phyloP scores from a whole-genome alignment of 225 moss, liverwort and hornwort genomes.

The Takakia lepidozioides region DNA sequence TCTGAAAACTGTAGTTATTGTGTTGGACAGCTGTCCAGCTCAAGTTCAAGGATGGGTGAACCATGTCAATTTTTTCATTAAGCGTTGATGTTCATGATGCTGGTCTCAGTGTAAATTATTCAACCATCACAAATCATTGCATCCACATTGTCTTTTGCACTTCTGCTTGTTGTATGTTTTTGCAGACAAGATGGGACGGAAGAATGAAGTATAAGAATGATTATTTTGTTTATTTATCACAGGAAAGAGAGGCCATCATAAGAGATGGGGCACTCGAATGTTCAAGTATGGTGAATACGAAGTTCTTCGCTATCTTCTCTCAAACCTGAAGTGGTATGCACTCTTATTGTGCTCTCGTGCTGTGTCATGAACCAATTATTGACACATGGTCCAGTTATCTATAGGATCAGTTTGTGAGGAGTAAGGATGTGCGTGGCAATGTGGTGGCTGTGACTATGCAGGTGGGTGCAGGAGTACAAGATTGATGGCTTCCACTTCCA shows the following conservation, averaged over 20 bases:
- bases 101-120: too few relatives aligned
- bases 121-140: too few relatives aligned
- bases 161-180: too few relatives aligned
- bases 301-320: constrained; percentile 87
- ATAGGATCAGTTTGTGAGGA: neutral
- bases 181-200: too few relatives aligned
- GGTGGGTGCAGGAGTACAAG: constrained; percentile 93
- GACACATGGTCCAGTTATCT: neutral
- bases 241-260: constrained; percentile 93
- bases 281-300: constrained; percentile 96
- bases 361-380: neutral
- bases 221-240: constrained; percentile 6
- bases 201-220: neutral
- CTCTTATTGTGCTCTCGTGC: too few relatives aligned
- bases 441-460: constrained; percentile 13
- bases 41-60: too few relatives aligned
- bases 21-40: too few relatives aligned
- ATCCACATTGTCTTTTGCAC: too few relatives aligned
- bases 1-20: too few relatives aligned
- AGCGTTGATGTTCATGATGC: too few relatives aligned
- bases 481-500: constrained; percentile 98
- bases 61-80: too few relatives aligned
- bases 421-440: neutral
- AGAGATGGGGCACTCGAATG: constrained; percentile 95
- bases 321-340: constrained; percentile 88